phyloP scores from a whole-genome alignment of 345 rosid species.

The Gossypium sturtianum region DNA sequence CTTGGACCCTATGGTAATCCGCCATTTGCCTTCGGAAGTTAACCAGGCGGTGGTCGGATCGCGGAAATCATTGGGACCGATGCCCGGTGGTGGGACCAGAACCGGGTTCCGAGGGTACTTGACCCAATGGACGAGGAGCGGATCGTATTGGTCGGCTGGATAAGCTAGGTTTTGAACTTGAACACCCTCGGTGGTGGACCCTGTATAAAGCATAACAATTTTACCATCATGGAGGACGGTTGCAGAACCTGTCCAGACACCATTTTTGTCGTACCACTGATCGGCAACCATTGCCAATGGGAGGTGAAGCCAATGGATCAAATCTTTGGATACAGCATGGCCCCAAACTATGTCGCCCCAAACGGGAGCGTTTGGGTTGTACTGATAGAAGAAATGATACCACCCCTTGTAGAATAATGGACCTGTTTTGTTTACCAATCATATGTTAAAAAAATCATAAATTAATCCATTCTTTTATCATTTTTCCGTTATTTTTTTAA shows the following conservation, averaged over 20 bases:
- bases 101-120: slow-evolving; percentile 73
- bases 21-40: slow-evolving; percentile 74
- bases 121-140: slow-evolving; percentile 64
- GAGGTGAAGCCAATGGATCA: slow-evolving; percentile 82
- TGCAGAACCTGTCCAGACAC: slow-evolving; percentile 93
- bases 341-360: slow-evolving; percentile 98
- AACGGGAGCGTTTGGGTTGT: slow-evolving; percentile 73
- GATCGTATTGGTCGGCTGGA: slow-evolving; percentile 64
- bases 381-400: slow-evolving; percentile 94
- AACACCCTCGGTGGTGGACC: slow-evolving; percentile 58
- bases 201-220: slow-evolving; percentile 78
- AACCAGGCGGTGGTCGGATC: slow-evolving; percentile 94
- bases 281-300: slow-evolving; percentile 83
- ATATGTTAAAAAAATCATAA: neutral
- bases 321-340: slow-evolving; percentile 79
- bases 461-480: neutral
- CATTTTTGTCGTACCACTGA: slow-evolving; percentile 73
- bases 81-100: slow-evolving; percentile 62
- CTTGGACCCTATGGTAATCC: slow-evolving; percentile 68
- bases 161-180: slow-evolving; percentile 94
- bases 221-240: slow-evolving; percentile 74
- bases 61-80: slow-evolving; percentile 59
- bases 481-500: neutral
- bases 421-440: slow-evolving; percentile 32
- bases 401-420: slow-evolving; percentile 89